phyloP scores from a whole-genome alignment of 2,329 filamentous ascomycete genomes.

The Sclerotinia nivalis region DNA sequence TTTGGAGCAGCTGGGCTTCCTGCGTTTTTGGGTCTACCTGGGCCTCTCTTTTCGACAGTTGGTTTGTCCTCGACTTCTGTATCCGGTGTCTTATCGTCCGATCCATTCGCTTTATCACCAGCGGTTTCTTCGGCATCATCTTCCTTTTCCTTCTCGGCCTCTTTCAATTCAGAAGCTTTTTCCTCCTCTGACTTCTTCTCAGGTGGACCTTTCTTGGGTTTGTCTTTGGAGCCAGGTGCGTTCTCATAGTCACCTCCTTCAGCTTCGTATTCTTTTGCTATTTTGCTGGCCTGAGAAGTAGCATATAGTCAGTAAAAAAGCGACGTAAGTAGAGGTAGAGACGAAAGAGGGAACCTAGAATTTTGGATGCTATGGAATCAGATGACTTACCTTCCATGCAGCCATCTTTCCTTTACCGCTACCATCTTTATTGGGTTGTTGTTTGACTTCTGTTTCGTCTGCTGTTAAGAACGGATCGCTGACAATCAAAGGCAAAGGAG shows the following conservation, averaged over 20 bases:
- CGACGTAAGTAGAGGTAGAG: neutral
- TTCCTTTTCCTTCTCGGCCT: conserved; percentile 21
- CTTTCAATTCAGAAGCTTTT: conserved; percentile 27
- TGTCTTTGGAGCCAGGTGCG: conserved; percentile 46
- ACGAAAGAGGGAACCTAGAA: neutral
- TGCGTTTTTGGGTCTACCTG: conserved; percentile 11
- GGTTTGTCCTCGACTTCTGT: conserved; percentile 16
- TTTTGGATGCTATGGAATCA: neutral
- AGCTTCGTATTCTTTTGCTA: conserved; percentile 48
- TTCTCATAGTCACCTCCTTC: conserved; percentile 45
- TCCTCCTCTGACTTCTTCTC: conserved; percentile 40
- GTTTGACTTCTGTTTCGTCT: neutral
- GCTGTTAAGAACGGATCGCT: conserved; percentile 8
- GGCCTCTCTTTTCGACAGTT: conserved; percentile 7
- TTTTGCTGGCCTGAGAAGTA: conserved; percentile 43
- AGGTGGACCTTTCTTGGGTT: conserved; percentile 47
- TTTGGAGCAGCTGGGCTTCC: neutral
- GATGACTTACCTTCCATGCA: conserved; percentile 46
- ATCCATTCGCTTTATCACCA: neutral
- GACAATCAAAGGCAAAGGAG: neutral
- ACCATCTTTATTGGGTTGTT: conserved; percentile 24
- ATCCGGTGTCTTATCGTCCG: conserved; percentile 18
- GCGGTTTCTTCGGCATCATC: conserved; percentile 8
- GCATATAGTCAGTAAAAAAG: neutral
- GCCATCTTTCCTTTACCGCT: conserved; percentile 49